Conservation (phyloP, 352 stramenopile genomes). For the Pythium rishiriense region DNA sequence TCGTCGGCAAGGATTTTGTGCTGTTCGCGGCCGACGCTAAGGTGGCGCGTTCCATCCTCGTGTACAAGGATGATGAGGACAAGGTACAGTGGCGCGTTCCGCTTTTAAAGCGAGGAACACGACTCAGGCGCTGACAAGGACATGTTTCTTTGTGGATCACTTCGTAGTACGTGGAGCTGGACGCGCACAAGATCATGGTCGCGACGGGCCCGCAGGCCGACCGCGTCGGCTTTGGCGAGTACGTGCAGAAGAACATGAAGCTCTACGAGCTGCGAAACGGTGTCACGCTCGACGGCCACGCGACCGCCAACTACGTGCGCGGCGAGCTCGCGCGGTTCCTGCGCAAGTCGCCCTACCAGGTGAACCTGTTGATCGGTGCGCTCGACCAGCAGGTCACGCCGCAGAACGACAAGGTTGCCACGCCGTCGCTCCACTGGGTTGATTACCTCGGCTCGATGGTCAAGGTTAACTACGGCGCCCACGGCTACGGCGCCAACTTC, state of each 20-base stretch:
- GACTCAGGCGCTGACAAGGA: no score
- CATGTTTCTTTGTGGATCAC: background rate
- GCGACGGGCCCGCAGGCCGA: conserved; percentile 77
- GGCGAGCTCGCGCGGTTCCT: conserved; percentile 78
- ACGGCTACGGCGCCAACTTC: conserved; percentile 86
- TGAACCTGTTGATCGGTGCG: conserved; percentile 82
- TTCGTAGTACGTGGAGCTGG: conserved; percentile 64
- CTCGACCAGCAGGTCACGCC: conserved; percentile 50
- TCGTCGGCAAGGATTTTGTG: conserved; percentile 92
- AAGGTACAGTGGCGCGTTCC: no score
- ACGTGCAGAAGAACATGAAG: conserved; percentile 92
- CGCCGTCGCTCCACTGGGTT: conserved; percentile 87
- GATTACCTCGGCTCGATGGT: conserved; percentile 86
- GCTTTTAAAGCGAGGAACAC: no score
- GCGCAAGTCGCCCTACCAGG: conserved; percentile 82
- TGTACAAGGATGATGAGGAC: conserved; percentile 93
- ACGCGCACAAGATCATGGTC: conserved; percentile 83
- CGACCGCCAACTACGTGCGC: conserved; percentile 85
- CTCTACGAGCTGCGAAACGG: conserved; percentile 89
- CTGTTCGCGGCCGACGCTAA: conserved; percentile 90
- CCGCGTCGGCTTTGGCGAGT: conserved; percentile 83
- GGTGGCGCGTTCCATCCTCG: conserved; percentile 89
- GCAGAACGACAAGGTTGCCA: conserved; percentile 26
- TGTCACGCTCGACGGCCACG: conserved; percentile 76
- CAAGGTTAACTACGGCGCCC: conserved; percentile 86